Percentiles rank a stretch among this genome's conserved stretches.
phyloP scores from a whole-genome alignment of 768 basidiomycete species.

The Chlorophyllum brunneum region DNA sequence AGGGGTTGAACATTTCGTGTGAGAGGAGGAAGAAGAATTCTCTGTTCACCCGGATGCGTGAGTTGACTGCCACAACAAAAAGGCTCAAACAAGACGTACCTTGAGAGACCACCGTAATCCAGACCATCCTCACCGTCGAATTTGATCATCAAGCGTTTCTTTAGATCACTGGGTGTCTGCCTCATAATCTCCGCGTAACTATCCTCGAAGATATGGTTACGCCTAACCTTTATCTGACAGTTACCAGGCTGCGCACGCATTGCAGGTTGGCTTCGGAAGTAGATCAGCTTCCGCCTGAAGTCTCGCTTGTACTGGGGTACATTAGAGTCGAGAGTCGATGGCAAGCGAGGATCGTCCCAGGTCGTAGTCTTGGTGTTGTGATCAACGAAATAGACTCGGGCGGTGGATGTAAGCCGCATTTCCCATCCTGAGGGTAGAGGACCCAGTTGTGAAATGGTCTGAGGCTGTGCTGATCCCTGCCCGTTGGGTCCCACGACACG shows the following conservation, averaged over 20 bases:
- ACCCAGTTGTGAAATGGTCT: constrained; percentile 94
- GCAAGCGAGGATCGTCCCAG: constrained; percentile 97
- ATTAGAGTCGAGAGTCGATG: constrained; percentile 92
- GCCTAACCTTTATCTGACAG: constrained; percentile 97
- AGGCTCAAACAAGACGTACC: constrained; percentile 44
- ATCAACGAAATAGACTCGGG: constrained; percentile 98
- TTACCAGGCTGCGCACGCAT: constrained; percentile 98
- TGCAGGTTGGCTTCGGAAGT: constrained; percentile 98
- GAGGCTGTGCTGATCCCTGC: constrained; percentile 86
- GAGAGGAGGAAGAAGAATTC: constrained; percentile 99
- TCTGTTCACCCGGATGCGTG: constrained; percentile 37
- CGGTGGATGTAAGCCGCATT: constrained; percentile 98
- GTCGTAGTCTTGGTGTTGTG: constrained; percentile 99
- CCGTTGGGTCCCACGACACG: constrained; percentile 96
- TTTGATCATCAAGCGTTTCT: constrained; percentile 99
- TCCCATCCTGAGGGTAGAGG: constrained; percentile 99
- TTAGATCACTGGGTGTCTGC: constrained; percentile 96
- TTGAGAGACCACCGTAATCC: constrained; percentile 96
- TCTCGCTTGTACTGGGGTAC: constrained; percentile 99
- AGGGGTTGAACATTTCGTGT: constrained; percentile 99
- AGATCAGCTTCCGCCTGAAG: constrained; percentile 98
- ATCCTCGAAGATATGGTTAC: constrained; percentile 99
- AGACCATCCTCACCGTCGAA: constrained; percentile 99
- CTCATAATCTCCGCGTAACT: constrained; percentile 99
- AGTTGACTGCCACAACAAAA: not conserved